Conservation (phyloP, 148 eudicot species). For the Silene conica region DNA sequence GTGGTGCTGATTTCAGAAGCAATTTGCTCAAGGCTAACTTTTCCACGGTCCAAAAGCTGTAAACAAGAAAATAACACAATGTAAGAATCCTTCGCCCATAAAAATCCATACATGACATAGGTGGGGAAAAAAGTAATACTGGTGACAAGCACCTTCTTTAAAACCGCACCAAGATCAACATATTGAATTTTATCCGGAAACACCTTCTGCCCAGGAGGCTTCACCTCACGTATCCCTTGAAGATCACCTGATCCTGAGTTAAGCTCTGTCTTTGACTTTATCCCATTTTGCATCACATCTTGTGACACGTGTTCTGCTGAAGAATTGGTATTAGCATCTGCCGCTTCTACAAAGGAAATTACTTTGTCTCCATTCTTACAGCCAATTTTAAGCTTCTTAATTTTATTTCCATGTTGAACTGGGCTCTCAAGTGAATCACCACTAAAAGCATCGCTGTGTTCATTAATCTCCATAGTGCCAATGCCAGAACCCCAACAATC, state of each 20-base stretch:
- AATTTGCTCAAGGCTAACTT: slow-evolving; percentile 59
- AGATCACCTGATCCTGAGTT: slow-evolving; percentile 35
- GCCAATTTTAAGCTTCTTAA: slow-evolving; percentile 47
- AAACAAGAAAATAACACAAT: slow-evolving; percentile 5
- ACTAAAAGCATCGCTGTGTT: slow-evolving; percentile 23
- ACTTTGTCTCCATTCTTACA: slow-evolving; percentile 51
- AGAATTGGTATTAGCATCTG: slow-evolving; percentile 26
- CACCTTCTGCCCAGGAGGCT: slow-evolving; percentile 1
- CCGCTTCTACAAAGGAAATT: slow-evolving; percentile 30
- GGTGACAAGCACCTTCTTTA: slow-evolving; percentile 63
- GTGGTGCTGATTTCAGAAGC: slow-evolving; percentile 64
- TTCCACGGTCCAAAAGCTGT: slow-evolving; percentile 74
- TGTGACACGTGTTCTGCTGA: slow-evolving; percentile 28
- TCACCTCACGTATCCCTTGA: slow-evolving; percentile 25
- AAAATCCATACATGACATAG: slow-evolving; percentile 1
- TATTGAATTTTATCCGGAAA: slow-evolving; percentile 10
- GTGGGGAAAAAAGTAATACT: background rate
- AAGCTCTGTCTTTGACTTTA: slow-evolving; percentile 25
- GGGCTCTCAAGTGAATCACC: slow-evolving; percentile 31
- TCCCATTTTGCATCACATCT: slow-evolving; percentile 28
- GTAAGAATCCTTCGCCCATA: background rate
- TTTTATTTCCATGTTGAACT: slow-evolving; percentile 29
- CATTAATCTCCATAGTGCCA: slow-evolving; percentile 28
- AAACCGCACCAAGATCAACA: slow-evolving; percentile 39
- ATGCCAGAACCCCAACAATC: slow-evolving; percentile 21